Percentiles rank a stretch among this genome's conserved stretches.
Evolutionary conservation across 352 stramenopile genomes (phyloP).

Genomic region (Phytophthora litchii): DNA sequence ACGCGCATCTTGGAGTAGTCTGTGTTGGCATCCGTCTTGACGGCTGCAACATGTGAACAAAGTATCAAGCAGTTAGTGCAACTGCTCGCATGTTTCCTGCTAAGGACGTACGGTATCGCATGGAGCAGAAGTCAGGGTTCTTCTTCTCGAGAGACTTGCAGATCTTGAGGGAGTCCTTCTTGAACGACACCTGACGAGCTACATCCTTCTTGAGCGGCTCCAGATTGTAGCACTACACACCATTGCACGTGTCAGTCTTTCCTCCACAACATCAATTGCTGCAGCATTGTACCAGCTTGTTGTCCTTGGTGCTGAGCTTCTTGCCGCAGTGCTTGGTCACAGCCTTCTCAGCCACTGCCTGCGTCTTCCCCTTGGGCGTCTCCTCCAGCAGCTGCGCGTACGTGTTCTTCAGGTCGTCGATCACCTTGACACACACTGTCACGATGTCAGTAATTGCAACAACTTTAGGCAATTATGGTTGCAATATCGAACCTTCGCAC

Average conservation of each 20-base stretch:
- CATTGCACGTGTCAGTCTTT: slow-evolving; percentile 16
- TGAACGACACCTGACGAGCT: slow-evolving; percentile 91
- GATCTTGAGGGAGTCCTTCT: slow-evolving; percentile 93
- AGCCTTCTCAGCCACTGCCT: slow-evolving; percentile 78
- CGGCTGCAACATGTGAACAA: slow-evolving; percentile 49
- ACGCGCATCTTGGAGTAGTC: slow-evolving; percentile 96
- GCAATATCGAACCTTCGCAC: slow-evolving; percentile 83
- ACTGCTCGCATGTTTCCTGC: no score
- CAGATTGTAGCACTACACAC: slow-evolving; percentile 92
- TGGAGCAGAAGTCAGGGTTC: slow-evolving; percentile 94
- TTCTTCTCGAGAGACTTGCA: slow-evolving; percentile 95
- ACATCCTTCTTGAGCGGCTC: slow-evolving; percentile 95
- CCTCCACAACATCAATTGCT: no score
- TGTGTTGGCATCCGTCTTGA: slow-evolving; percentile 94
- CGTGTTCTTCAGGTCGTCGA: slow-evolving; percentile 84
- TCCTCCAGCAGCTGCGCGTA: slow-evolving; percentile 70
- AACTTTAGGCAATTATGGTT: neutral
- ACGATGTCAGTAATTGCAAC: slow-evolving; percentile 1
- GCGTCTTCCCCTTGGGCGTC: slow-evolving; percentile 80
- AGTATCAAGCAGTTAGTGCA: neutral
- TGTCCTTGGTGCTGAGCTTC: slow-evolving; percentile 88
- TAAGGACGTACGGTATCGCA: slow-evolving; percentile 90
- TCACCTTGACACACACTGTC: slow-evolving; percentile 92
- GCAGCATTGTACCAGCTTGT: slow-evolving; percentile 79
- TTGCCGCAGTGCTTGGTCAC: slow-evolving; percentile 89